Percentiles rank a stretch among this genome's conserved stretches.
Evolutionary conservation across 192 early-diverging fungal species (phyloP).

Genomic region (Gonapodya prolifera): DNA sequence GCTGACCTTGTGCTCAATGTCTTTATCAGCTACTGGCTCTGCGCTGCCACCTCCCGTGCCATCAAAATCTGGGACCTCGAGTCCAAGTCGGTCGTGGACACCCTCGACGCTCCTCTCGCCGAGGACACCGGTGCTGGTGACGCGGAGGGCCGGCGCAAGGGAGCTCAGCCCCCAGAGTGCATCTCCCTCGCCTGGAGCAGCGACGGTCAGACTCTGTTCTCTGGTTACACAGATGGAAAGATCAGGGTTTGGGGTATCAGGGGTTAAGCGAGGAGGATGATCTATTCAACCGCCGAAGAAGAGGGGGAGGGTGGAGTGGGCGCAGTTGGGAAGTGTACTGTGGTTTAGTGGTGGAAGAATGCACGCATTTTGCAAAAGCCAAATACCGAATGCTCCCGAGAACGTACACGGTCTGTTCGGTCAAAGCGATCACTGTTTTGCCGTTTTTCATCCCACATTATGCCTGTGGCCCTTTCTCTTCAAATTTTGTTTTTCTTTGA

Average conservation of each 20-base stretch:
- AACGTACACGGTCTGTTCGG: too few relatives aligned
- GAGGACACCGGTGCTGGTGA: conserved; percentile 18
- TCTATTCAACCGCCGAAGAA: not conserved
- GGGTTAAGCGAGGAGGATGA: not conserved
- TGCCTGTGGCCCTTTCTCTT: not conserved
- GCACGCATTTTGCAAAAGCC: too few relatives aligned
- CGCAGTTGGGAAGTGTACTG: not conserved
- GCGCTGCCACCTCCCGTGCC: conserved; percentile 84
- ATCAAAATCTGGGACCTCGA: conserved; percentile 99
- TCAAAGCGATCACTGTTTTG: too few relatives aligned
- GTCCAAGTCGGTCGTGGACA: conserved; percentile 93
- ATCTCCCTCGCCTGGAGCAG: conserved; percentile 97
- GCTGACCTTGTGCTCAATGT: not conserved
- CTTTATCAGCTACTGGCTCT: conserved; percentile 76
- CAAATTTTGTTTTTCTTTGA: not conserved
- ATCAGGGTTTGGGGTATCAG: conserved; percentile 75
- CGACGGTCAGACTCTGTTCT: conserved; percentile 93
- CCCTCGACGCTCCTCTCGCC: conserved; percentile 28
- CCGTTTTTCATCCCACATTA: not conserved
- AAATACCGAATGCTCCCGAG: too few relatives aligned
- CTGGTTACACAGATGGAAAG: conserved; percentile 90
- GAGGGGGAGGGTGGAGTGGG: not conserved
- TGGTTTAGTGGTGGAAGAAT: not conserved
- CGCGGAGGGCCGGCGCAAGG: not conserved
- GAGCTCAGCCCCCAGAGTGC: conserved; percentile 55